These are phyloP conservation scores for Fusarium tricinctum DNA, from an alignment of 2,329 filamentous ascomycete genomes.

Conservation along the genomic window DNA sequence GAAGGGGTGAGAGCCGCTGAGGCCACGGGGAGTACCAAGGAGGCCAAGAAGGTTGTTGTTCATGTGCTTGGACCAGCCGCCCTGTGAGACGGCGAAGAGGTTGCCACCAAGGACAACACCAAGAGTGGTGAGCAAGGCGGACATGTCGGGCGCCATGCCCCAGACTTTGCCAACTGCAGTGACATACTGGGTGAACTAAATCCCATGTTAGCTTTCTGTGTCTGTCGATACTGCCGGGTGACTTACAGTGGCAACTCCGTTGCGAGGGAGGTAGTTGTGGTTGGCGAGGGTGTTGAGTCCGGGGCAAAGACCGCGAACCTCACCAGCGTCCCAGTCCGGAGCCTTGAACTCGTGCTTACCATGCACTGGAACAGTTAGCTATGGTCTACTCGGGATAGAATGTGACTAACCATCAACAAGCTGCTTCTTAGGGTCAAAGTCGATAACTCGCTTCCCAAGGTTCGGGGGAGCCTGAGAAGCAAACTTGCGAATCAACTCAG, in stretches of 20 bases:
- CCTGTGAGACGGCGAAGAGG: slow-evolving; percentile 44
- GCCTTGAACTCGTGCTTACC: slow-evolving; percentile 33
- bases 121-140: slow-evolving; percentile 27
- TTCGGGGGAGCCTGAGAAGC: slow-evolving; percentile 29
- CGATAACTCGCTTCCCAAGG: slow-evolving; percentile 23
- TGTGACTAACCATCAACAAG: slow-evolving; percentile 30
- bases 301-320: slow-evolving; percentile 41
- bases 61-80: slow-evolving; percentile 55
- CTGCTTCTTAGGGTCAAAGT: slow-evolving; percentile 35
- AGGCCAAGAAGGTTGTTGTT: slow-evolving; percentile 60
- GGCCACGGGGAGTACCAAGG: slow-evolving; percentile 60
- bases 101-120: slow-evolving; percentile 58
- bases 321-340: slow-evolving; percentile 33
- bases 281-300: slow-evolving; percentile 41
- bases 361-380: slow-evolving; percentile 20
- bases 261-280: slow-evolving; percentile 44
- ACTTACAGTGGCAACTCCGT: slow-evolving; percentile 44
- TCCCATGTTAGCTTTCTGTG: not conserved
- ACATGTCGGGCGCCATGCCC: slow-evolving; percentile 37
- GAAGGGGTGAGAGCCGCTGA: slow-evolving; percentile 67
- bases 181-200: slow-evolving; percentile 28
- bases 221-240: rapidly evolving
- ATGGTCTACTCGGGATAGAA: rapidly evolving
- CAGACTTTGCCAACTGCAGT: slow-evolving; percentile 37
- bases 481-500: slow-evolving; percentile 38